Base-by-base conservation (phyloP, 768 basidiomycete genomes). In the Crucibulum laeve region DNA sequence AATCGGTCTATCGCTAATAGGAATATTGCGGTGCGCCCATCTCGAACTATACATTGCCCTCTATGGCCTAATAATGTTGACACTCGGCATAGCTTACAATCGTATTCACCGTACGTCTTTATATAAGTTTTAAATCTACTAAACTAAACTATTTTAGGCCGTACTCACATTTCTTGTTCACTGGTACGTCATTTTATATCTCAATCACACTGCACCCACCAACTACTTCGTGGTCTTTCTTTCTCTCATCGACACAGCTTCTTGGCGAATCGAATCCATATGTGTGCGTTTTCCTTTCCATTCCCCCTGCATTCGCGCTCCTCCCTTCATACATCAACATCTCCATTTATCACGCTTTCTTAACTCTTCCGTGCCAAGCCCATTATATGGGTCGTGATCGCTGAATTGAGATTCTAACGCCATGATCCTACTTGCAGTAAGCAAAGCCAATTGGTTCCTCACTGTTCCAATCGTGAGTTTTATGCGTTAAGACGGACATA, bases 151-250 rank as follows among this genome's bases (percentile, higher is more conserved):
- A 1, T 15, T 5, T 1, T 33, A 70, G 74, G 75, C 73, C 1
- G 51, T 71, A 21, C 57, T 75, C 23, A 77, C 75, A 0, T 68
- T 76, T 40, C 60, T 76, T 19, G 75, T 78, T 4, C 76, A 78
- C 45, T 71, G 75, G 74, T 76, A 46, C 23, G 64, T 41, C n/a
- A 11, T 35, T 32, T 26, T 19, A 22, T 7, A 3, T 25, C 6
- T 15, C 11, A 28, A 18, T 6, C 18, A 10, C 11, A 22, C 26
- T 28, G 10, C 8, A 19, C 13, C 40, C 56, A 53, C 38, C 57
- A 56, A 33, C 58, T 22, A n/a, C 18, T 17, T 14, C 22, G 19
- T 19, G 4, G 15, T 25, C 4, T n/a, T 19, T 14, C 39, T n/a
- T 25, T 43, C 4, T 13, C n/a, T n/a, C n/a, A 35, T 37, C 37